Conservation (phyloP, 305 asterid genomes). For the Fraxinus ornus region DNA sequence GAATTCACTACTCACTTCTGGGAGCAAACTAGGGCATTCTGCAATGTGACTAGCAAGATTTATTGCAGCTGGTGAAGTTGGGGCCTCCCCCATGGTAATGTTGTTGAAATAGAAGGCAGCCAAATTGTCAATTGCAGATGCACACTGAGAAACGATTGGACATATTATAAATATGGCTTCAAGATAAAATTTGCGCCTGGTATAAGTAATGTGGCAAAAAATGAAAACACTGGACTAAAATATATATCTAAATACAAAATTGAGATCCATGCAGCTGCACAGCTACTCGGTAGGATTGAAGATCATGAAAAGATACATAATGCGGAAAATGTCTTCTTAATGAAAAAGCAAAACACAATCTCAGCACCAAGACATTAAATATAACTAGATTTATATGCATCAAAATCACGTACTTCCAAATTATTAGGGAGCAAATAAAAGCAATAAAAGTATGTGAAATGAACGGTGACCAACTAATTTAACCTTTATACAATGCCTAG, state of each 20-base stretch:
- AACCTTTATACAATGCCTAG: not conserved
- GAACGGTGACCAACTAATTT: not conserved
- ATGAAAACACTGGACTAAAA: not conserved
- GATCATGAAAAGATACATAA: not conserved
- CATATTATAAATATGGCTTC: not conserved
- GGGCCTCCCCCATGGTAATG: constrained; percentile 74
- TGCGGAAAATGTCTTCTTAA: not conserved
- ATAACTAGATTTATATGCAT: not conserved
- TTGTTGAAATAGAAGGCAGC: constrained; percentile 85
- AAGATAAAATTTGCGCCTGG: not conserved
- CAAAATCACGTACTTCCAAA: not conserved
- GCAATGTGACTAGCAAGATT: constrained; percentile 80
- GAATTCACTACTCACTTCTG: constrained; percentile 58
- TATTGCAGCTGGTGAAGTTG: constrained; percentile 69
- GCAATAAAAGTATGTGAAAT: not conserved
- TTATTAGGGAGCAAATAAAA: not conserved
- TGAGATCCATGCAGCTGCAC: not conserved
- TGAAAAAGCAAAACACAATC: not conserved
- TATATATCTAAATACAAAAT: not conserved
- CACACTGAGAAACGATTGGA: constrained; percentile 57
- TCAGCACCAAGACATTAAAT: not conserved
- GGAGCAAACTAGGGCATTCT: constrained; percentile 79
- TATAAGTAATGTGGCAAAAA: not conserved
- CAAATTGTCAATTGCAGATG: constrained; percentile 84
- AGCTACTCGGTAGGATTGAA: not conserved